Conservation (phyloP, 441 rosid genomes). For the Gossypium lobatum region DNA sequence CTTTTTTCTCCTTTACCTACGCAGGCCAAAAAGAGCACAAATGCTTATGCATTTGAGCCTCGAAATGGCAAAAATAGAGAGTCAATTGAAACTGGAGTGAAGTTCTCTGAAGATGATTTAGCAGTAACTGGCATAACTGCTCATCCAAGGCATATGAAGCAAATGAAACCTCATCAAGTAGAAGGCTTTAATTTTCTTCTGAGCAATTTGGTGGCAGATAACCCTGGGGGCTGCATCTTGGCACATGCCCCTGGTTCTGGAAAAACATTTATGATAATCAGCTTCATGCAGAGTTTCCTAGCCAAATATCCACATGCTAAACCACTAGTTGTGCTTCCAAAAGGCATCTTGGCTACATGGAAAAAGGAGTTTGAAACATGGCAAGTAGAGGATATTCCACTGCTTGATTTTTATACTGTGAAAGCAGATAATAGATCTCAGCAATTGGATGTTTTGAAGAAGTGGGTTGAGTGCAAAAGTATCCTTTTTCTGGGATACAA, state of each 20-base stretch:
- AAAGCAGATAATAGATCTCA: constrained; percentile 65
- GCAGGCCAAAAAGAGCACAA: constrained; percentile 50
- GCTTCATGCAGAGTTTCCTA: constrained; percentile 83
- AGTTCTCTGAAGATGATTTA: constrained; percentile 33
- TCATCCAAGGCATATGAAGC: constrained; percentile 75
- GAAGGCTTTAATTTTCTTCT: constrained; percentile 79
- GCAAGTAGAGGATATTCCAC: constrained; percentile 66
- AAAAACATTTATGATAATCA: constrained; percentile 81
- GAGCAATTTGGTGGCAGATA: constrained; percentile 57
- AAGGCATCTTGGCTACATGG: constrained; percentile 79
- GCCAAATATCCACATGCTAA: constrained; percentile 68
- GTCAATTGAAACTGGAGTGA: constrained; percentile 25
- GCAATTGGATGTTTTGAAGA: constrained; percentile 54
- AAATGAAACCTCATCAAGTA: constrained; percentile 77
- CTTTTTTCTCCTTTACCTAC: background rate
- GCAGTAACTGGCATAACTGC: constrained; percentile 50
- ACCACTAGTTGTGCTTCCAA: constrained; percentile 75
- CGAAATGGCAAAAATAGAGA: constrained; percentile 32
- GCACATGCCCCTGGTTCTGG: constrained; percentile 99
- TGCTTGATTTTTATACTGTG: constrained; percentile 59
- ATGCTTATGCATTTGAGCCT: constrained; percentile 44
- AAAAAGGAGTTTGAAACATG: constrained; percentile 71
- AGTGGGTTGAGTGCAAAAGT: constrained; percentile 64
- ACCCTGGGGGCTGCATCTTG: constrained; percentile 83
- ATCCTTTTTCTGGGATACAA: constrained; percentile 78